These are phyloP conservation scores for Vigna mungo DNA, from an alignment of 306 rosid genomes.

Conservation along the genomic window DNA sequence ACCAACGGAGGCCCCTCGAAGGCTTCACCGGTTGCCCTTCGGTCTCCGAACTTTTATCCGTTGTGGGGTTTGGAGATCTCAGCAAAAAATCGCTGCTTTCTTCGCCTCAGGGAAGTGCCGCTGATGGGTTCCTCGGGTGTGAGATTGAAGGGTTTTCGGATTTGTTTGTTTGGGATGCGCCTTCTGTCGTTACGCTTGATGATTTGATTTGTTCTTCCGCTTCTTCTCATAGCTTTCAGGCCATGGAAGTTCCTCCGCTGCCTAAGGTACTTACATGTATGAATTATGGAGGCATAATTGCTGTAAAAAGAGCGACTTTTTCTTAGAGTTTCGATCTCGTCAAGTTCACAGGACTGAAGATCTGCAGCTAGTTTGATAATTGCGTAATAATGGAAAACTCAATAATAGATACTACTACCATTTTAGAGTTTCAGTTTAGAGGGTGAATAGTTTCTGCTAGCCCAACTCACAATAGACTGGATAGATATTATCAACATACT, in stretches of 20 bases:
- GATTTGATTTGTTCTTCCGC: constrained; percentile 68
- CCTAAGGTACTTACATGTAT: constrained; percentile 68
- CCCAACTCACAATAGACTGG: not conserved
- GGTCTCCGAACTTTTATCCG: constrained; percentile 55
- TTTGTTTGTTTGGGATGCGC: constrained; percentile 74
- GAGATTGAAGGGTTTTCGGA: constrained; percentile 57
- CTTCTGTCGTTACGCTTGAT: constrained; percentile 67
- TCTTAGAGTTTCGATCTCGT: not conserved
- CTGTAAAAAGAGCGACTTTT: not conserved
- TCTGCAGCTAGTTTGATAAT: not conserved
- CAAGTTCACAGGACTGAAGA: not conserved
- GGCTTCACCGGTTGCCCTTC: constrained; percentile 79
- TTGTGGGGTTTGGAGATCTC: constrained; percentile 67
- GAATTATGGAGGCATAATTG: not conserved
- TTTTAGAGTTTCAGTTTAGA: not conserved
- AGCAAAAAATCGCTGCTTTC: constrained; percentile 61
- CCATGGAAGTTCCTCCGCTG: constrained; percentile 84
- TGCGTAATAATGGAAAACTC: not conserved
- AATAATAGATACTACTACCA: not conserved
- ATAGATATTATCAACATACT: not conserved
- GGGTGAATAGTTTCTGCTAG: not conserved
- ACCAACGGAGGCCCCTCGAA: constrained; percentile 77
- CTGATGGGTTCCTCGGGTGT: constrained; percentile 43
- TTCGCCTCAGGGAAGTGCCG: constrained; percentile 36
- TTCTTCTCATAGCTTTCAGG: constrained; percentile 63